These are phyloP conservation scores for Silene latifolia DNA, from an alignment of 148 eudicot genomes.

Conservation along the genomic window DNA sequence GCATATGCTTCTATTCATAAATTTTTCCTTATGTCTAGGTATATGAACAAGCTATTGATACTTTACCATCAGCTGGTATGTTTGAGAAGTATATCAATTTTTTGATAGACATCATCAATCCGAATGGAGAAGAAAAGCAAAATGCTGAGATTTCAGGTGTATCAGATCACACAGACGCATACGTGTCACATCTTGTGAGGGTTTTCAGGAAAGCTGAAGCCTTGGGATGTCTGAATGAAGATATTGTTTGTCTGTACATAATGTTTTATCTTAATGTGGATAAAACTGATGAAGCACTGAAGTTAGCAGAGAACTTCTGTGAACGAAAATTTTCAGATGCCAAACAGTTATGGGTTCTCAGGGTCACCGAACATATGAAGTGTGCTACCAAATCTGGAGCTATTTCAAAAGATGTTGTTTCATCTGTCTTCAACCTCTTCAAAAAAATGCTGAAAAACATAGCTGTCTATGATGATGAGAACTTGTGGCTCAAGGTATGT, in stretches of 20 bases:
- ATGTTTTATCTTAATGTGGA: slow-evolving; percentile 48
- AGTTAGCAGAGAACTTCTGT: slow-evolving; percentile 53
- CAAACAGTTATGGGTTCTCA: slow-evolving; percentile 51
- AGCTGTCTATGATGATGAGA: slow-evolving; percentile 47
- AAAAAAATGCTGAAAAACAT: slow-evolving; percentile 40
- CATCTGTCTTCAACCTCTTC: slow-evolving; percentile 39
- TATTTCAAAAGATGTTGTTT: slow-evolving; percentile 39
- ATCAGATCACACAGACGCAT: slow-evolving; percentile 28
- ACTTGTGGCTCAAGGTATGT: slow-evolving; percentile 81
- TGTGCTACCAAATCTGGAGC: slow-evolving; percentile 25
- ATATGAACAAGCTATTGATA: slow-evolving; percentile 63
- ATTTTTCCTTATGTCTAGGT: slow-evolving; percentile 35
- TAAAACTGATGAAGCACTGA: slow-evolving; percentile 55
- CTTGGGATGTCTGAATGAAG: slow-evolving; percentile 53
- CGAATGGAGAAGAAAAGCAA: slow-evolving; percentile 27
- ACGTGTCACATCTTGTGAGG: slow-evolving; percentile 39
- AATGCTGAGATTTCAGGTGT: slow-evolving; percentile 15
- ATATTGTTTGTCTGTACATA: slow-evolving; percentile 67
- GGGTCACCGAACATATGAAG: slow-evolving; percentile 65
- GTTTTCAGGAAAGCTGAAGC: slow-evolving; percentile 65
- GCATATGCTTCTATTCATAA: slow-evolving; percentile 11
- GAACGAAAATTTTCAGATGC: slow-evolving; percentile 51
- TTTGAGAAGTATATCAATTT: slow-evolving; percentile 55
- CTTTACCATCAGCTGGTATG: slow-evolving; percentile 48
- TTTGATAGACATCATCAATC: slow-evolving; percentile 39